A percentile compares a stretch with the other conserved stretches of the same genome.
phyloP scores from a whole-genome alignment of 2,329 filamentous ascomycete species.

The Alternaria viburni region DNA sequence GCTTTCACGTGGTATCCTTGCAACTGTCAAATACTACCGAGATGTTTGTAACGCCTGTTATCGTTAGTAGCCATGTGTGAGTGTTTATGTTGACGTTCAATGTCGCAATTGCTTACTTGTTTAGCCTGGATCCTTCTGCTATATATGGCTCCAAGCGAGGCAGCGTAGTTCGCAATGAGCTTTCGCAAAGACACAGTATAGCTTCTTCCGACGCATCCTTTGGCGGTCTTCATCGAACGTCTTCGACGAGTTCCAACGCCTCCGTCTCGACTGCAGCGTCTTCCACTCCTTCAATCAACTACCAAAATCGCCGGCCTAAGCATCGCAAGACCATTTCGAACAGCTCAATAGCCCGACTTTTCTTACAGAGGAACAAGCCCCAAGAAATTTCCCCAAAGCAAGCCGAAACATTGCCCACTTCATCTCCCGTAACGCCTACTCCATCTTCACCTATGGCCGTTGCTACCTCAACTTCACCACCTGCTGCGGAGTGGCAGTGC shows the following conservation, averaged over 20 bases:
- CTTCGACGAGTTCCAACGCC: constrained; percentile 14
- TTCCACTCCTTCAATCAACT: constrained; percentile 14
- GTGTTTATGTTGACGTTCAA: neutral
- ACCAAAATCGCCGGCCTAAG: constrained; percentile 4
- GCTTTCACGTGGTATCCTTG: neutral
- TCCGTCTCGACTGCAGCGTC: constrained; percentile 20
- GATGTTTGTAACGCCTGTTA: constrained; percentile 27
- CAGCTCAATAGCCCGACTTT: constrained; percentile 14
- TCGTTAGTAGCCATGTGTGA: constrained; percentile 21
- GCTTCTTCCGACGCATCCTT: constrained; percentile 19
- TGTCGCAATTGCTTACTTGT: constrained; percentile 11
- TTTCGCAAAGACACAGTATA: constrained; percentile 5
- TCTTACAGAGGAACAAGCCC: constrained; percentile 19
- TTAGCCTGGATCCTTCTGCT: constrained; percentile 17
- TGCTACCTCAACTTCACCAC: neutral
- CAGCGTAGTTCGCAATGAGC: constrained; percentile 3
- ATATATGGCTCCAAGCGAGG: constrained; percentile 8
- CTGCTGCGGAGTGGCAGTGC: constrained; percentile 22
- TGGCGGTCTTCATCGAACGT: constrained; percentile 11
- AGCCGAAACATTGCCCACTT: constrained; percentile 1
- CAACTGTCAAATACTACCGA: neutral
- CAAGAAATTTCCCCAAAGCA: neutral
- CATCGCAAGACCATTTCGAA: constrained; percentile 22
- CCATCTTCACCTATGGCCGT: neutral
- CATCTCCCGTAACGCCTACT: neutral